Evolutionary conservation across 805 yeast genomes (phyloP).

Genomic region (Cyberlindnera mrakii): DNA sequence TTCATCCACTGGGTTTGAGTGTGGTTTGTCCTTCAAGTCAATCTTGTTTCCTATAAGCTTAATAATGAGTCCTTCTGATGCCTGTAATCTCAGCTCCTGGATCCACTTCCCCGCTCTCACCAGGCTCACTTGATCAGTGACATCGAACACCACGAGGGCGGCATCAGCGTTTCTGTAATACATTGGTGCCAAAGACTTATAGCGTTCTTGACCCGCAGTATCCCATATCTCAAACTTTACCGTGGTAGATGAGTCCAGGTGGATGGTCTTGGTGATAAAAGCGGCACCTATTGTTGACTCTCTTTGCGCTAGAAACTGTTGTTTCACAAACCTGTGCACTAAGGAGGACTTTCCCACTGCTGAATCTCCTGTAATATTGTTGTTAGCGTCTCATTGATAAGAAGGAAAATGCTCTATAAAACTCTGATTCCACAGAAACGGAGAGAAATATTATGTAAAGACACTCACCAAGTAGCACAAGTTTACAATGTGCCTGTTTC

Average conservation of each 20-base stretch:
- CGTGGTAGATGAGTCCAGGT: conserved; percentile 35
- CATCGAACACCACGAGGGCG: conserved; percentile 85
- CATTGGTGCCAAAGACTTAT: conserved; percentile 78
- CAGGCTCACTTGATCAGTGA: conserved; percentile 66
- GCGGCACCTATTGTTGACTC: conserved; percentile 99
- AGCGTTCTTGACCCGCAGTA: conserved; percentile 93
- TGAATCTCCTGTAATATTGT: conserved; percentile 50
- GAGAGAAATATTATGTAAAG: neutral
- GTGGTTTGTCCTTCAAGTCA: conserved; percentile 40
- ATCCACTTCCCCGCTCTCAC: conserved; percentile 84
- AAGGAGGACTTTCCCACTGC: conserved; percentile 85
- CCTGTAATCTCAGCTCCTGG: conserved; percentile 84
- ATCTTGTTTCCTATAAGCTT: conserved; percentile 84
- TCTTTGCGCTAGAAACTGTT: conserved; percentile 68
- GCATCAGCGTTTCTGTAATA: conserved; percentile 75
- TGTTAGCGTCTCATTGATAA: neutral
- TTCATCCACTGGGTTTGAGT: conserved; percentile 19
- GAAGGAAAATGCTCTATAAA: neutral
- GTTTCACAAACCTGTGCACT: conserved; percentile 71
- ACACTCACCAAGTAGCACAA: conserved; percentile 49
- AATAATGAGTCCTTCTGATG: conserved; percentile 64
- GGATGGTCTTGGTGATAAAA: conserved; percentile 75
- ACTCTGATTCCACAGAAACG: neutral
- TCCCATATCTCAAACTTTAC: conserved; percentile 57
- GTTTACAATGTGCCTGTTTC: conserved; percentile 44